Conservation (phyloP, 1,284 basidiomycete genomes). For the Ustilago hordei region DNA sequence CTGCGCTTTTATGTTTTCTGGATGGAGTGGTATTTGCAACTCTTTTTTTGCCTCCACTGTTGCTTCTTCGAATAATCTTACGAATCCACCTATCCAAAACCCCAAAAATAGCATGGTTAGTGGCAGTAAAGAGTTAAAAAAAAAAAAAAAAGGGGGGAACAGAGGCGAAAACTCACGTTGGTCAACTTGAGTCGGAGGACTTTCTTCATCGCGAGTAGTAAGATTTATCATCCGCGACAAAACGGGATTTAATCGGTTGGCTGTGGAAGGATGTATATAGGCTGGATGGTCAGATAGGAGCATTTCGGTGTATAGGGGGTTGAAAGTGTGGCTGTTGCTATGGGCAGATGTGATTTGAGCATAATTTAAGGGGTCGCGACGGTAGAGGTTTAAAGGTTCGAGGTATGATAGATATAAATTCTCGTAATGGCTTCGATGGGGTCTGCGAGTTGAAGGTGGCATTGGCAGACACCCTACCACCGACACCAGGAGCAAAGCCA, state of each 20-base stretch:
- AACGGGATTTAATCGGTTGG: not conserved
- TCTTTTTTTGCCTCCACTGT: not conserved
- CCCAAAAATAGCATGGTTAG: not conserved
- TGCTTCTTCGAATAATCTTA: not conserved
- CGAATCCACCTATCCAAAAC: not conserved
- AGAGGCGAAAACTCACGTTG: constrained; percentile 4
- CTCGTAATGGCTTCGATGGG: constrained; percentile 1
- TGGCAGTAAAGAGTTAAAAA: not conserved
- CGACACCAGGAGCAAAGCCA: not conserved
- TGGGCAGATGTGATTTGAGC: not conserved
- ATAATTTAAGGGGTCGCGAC: not conserved
- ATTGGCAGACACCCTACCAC: not conserved
- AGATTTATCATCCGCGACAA: not conserved
- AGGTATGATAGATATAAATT: constrained; percentile 5
- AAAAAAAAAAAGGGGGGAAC: not conserved
- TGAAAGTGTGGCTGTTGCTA: not conserved
- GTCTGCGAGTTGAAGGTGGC: not conserved
- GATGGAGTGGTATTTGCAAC: constrained; percentile 14
- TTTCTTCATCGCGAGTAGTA: too few relatives aligned
- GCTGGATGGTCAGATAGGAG: not conserved
- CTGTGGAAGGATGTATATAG: not conserved
- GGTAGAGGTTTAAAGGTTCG: constrained; percentile 9
- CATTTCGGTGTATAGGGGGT: not conserved
- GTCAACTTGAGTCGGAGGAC: not conserved
- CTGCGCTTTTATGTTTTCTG: constrained; percentile 20